Evolutionary conservation across 2,329 filamentous ascomycete genomes (phyloP), one percentile per base, ranked within the genome.

Genomic region (Cercospora zeae-maydis): DNA sequence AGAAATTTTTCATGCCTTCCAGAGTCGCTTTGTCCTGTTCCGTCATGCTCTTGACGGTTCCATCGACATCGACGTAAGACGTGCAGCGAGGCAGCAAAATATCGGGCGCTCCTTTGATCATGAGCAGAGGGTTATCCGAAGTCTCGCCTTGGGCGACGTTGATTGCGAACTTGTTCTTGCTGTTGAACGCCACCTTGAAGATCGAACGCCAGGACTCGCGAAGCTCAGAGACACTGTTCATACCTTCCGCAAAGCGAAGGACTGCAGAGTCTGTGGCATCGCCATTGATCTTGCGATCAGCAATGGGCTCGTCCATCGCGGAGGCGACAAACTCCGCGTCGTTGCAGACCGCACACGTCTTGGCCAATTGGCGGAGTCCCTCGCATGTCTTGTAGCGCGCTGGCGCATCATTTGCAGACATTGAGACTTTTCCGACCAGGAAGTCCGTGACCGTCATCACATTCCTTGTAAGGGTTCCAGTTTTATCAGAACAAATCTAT

Each of bases 121-220:
- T 89, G 47, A 92, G 77, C 0, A 89, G 77, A 1, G 80, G 59
- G 13, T 65, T 66, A 19, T 71, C 63, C 24, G 64, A 67, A 69
- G 67, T 63, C 4, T 73, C 69, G n/a, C 73, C 73, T 10, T 79
- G 79, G 54, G 88, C 83, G 0, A 87, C 82, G 34, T 85, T 82
- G 59, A 92, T 84, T 86, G 92, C 92, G 73, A 87, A 92, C 75
- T 93, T 93, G 77, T 92, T 92, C 79, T 91, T 74, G 77, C 88
- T 91, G 78, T 92, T 92, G 75, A 93, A 93, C 0, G 88, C 84
- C 30, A 91, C 78, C 59, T 89, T 86, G 68, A 86, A 92, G 1
- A 84, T 82, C 58, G 84, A 86, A 57, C 83, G 82, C 88, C 88
- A 92, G 66, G 82, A 79, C 13, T 81, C 79, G 7, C 86, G 83